Evolutionary conservation across 2,329 filamentous ascomycete species (phyloP), one percentile per base, ranked within the genome.

Genomic region (Sordariomycetes sp.): DNA sequence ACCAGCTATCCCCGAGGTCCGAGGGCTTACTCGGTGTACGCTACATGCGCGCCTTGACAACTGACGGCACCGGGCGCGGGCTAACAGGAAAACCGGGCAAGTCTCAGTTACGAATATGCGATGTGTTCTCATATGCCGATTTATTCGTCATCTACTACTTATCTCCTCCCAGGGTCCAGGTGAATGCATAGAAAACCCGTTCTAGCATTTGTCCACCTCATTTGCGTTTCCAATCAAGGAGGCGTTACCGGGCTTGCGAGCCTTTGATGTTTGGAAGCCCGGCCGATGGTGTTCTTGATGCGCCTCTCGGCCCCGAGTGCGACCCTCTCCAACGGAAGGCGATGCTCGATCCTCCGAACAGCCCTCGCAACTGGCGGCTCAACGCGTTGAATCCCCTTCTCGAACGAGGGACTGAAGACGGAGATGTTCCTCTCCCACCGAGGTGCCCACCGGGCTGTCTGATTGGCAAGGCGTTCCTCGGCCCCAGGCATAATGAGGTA

Each of bases 401-500:
- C 73, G 32, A 75, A 73, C 18, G 76, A 75, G n/a, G 72, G 69
- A 10, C 72, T 70, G 66, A 83, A 77, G 71, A 77, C 79, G 61
- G 71, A 76, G 65, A 83, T 76, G 69, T 81, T 82, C 57, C 75
- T 73, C 69, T 83, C 80, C 81, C 81, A 84, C 59, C 79, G 76
- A 20, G 80, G 79, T 3, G 80, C 81, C 81, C 81, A 83, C 64
- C 78, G 76, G 60, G 73, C 71, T 3, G 81, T 83, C 68, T 82
- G 79, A 25, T 70, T 69, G 58, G 78, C 75, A 40, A 83, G 67
- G 51, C 75, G 75, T 67, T 82, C 78, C 62, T 81, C 76, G 60
- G 79, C 78, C 40, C 79, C 79, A 28, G 80, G 81, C 59, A 81
- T 72, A 65, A 82, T 72, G 64, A 83, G 73, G 71, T 81, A 82